A percentile compares a stretch with the other conserved stretches of the same genome.
These are phyloP conservation scores for Monosporozyma aquatica DNA, from an alignment of 805 yeast genomes.

Conservation along the genomic window DNA sequence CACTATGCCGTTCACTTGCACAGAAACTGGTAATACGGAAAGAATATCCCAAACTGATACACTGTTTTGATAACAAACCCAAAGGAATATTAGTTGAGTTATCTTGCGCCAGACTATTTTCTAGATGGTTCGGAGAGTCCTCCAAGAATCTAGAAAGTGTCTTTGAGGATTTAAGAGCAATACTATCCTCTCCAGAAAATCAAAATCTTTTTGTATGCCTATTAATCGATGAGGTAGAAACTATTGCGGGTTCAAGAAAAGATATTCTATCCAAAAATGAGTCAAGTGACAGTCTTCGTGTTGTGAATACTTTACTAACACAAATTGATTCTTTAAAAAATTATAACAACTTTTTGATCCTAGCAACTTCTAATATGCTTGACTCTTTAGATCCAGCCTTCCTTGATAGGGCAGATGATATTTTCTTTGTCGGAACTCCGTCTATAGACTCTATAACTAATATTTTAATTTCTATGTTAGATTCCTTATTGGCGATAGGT, in stretches of 20 bases:
- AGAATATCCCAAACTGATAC: not conserved
- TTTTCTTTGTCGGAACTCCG: constrained; percentile 32
- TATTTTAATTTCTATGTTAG: constrained; percentile 27
- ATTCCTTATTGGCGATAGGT: constrained; percentile 16
- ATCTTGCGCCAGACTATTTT: constrained; percentile 36
- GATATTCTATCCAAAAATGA: constrained; percentile 32
- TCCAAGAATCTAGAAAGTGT: constrained; percentile 34
- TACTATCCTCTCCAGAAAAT: constrained; percentile 15
- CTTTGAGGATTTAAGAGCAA: constrained; percentile 29
- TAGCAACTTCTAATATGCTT: constrained; percentile 36
- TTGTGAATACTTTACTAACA: constrained; percentile 37
- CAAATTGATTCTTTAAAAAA: constrained; percentile 34
- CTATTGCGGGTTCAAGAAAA: constrained; percentile 35
- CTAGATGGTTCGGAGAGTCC: constrained; percentile 41
- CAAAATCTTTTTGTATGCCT: constrained; percentile 26
- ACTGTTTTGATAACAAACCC: not conserved
- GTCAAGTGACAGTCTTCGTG: constrained; percentile 36
- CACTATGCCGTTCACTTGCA: constrained; percentile 34
- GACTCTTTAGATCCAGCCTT: constrained; percentile 37
- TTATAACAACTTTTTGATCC: constrained; percentile 29
- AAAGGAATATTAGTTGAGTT: constrained; percentile 34
- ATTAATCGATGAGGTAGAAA: constrained; percentile 40
- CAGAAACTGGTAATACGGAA: constrained; percentile 33
- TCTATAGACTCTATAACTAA: constrained; percentile 21
- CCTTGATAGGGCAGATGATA: constrained; percentile 35